phyloP scores from a whole-genome alignment of 257 asterid genomes.

The Solanum chmielewskii region DNA sequence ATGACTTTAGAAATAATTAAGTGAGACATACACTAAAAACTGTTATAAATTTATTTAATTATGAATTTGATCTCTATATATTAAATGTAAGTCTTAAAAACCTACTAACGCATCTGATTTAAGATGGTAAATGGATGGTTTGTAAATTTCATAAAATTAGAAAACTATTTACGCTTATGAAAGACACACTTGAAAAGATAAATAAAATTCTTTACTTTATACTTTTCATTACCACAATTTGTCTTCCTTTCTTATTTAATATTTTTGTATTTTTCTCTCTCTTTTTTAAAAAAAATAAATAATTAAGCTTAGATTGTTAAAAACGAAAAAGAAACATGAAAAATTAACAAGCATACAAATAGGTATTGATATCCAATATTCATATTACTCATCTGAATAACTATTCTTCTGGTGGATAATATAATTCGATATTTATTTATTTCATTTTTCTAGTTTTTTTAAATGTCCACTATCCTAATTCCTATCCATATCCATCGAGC shows the following conservation, averaged over 20 bases:
- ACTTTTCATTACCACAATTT: not conserved
- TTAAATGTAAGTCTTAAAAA: not conserved
- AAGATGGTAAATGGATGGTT: too few relatives aligned
- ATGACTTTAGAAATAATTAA: too few relatives aligned
- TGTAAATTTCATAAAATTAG: not conserved
- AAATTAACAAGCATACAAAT: not conserved
- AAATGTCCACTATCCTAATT: not conserved
- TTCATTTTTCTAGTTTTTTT: accelerated
- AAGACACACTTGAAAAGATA: not conserved
- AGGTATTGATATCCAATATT: not conserved
- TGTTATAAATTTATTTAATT: too few relatives aligned
- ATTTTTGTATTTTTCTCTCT: not conserved
- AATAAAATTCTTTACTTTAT: not conserved
- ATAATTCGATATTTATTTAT: too few relatives aligned
- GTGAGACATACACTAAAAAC: not conserved
- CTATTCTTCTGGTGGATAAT: not conserved
- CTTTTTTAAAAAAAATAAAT: not conserved
- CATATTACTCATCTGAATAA: not conserved
- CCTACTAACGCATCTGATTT: not conserved
- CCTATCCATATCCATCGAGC: not conserved
- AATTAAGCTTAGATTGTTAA: not conserved
- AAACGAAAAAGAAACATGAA: not conserved
- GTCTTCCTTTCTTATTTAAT: not conserved
- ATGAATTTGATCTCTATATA: too few relatives aligned
- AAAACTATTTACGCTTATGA: not conserved